phyloP scores from a whole-genome alignment of 2,329 filamentous ascomycete species.

The Clonostachys sp. region DNA sequence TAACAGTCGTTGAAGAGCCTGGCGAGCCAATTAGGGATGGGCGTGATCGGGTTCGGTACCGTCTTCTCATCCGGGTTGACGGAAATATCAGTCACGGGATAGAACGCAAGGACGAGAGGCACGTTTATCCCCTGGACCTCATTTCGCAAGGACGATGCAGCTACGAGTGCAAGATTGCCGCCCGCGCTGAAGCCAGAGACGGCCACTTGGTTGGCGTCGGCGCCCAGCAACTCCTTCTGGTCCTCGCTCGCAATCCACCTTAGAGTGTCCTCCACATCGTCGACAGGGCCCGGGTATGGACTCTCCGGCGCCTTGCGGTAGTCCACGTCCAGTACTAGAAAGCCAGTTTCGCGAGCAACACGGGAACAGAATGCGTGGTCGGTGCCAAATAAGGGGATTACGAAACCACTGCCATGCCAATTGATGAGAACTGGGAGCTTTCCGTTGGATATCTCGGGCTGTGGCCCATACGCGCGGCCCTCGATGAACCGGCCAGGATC shows the following conservation, averaged over 20 bases:
- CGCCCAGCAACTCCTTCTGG: slow-evolving; percentile 7
- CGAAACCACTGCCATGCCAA: slow-evolving; percentile 25
- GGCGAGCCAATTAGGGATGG: too few species aligned
- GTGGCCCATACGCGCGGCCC: slow-evolving; percentile 16
- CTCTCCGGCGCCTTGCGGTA: slow-evolving; percentile 34
- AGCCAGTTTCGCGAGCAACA: slow-evolving; percentile 10
- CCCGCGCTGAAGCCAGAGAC: slow-evolving; percentile 42
- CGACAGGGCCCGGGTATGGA: slow-evolving; percentile 25
- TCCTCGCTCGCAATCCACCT: slow-evolving; percentile 13
- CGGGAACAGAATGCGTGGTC: slow-evolving; percentile 29
- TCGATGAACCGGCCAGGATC: slow-evolving; percentile 15
- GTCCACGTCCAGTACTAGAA: slow-evolving; percentile 18
- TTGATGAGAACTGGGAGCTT: slow-evolving; percentile 11
- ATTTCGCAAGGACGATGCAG: neutral
- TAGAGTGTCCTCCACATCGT: slow-evolving; percentile 27
- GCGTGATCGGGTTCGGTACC: too few species aligned
- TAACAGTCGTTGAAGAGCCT: too few species aligned
- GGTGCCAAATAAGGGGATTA: slow-evolving; percentile 24
- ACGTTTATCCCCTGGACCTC: too few species aligned
- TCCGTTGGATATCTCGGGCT: slow-evolving; percentile 10
- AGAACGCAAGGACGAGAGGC: too few species aligned
- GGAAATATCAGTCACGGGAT: too few species aligned
- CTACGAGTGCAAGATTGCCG: slow-evolving; percentile 33
- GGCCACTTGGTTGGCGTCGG: slow-evolving; percentile 26
- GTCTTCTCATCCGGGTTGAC: too few species aligned